Conservation (phyloP, 768 basidiomycete genomes). For the Suillus subaureus region DNA sequence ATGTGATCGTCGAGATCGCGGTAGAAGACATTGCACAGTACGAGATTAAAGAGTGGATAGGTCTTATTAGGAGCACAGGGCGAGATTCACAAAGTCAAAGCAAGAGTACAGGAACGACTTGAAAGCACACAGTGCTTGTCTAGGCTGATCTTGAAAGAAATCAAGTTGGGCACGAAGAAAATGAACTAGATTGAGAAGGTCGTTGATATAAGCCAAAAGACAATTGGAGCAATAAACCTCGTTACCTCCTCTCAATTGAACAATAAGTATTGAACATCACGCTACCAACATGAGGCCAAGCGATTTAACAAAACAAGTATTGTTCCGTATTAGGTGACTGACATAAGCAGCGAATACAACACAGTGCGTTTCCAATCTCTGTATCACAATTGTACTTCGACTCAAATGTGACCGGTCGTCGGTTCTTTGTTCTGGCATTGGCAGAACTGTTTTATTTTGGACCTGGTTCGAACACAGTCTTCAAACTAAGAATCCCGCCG, state of each 20-base stretch:
- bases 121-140: constrained; percentile 21
- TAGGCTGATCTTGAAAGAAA: background rate
- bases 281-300: background rate
- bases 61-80: background rate
- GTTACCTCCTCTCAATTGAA: constrained; percentile 8
- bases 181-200: constrained; percentile 2
- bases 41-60: background rate
- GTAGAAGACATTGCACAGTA: constrained; percentile 23
- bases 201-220: constrained; percentile 15
- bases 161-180: background rate
- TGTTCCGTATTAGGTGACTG: constrained; percentile 20
- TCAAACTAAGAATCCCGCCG: too few species aligned
- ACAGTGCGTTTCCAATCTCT: too few species aligned
- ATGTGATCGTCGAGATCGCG: constrained; percentile 16
- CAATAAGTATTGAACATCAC: constrained; percentile 9
- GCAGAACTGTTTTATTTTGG: too few species aligned
- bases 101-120: constrained; percentile 8
- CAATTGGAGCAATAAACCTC: constrained; percentile 11
- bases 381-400: too few species aligned
- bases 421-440: too few species aligned
- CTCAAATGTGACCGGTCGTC: too few species aligned
- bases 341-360: constrained; percentile 16
- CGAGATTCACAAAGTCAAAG: constrained; percentile 1
- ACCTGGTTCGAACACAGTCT: too few species aligned
- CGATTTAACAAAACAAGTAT: background rate